A percentile compares a stretch with the other conserved stretches of the same genome.
Conservation (phyloP, 2,329 filamentous ascomycete genomes). For the Chrysoporthe austroafricana region DNA sequence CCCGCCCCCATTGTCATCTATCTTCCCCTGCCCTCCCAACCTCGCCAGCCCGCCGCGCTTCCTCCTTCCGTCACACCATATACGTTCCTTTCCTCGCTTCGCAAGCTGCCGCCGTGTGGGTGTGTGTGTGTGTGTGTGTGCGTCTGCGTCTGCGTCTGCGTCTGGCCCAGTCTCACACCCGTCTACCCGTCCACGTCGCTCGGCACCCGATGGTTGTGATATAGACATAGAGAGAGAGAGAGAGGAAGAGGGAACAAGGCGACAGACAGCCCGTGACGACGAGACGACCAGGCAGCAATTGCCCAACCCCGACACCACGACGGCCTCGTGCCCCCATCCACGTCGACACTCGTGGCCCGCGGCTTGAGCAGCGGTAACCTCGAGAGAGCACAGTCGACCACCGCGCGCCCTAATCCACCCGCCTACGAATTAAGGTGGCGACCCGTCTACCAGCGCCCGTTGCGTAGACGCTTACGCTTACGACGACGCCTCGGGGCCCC, state of each 20-base stretch:
- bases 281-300: not conserved
- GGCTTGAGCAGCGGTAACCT: conserved; percentile 3
- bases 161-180: not conserved
- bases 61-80: conserved; percentile 20
- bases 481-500: conserved; percentile 19
- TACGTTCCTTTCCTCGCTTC: conserved; percentile 26
- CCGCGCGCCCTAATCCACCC: not conserved
- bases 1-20: conserved; percentile 8
- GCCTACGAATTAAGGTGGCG: conserved; percentile 16
- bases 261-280: not conserved
- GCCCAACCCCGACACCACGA: not conserved
- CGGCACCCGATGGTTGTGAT: conserved; percentile 17
- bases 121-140: not conserved
- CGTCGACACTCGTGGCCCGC: not conserved
- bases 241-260: not conserved
- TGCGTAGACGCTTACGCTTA: conserved; percentile 27
- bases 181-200: not conserved
- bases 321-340: not conserved
- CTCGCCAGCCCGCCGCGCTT: conserved; percentile 2
- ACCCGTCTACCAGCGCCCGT: conserved; percentile 8
- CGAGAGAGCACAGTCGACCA: not conserved
- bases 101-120: conserved; percentile 18
- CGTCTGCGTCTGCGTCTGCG: not conserved
- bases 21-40: conserved; percentile 14
- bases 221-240: conserved; percentile 10